Evolutionary conservation across 2,329 filamentous ascomycete genomes (phyloP), one percentile per base, ranked within the genome.

Genomic region (Pyrenophora graminea): DNA sequence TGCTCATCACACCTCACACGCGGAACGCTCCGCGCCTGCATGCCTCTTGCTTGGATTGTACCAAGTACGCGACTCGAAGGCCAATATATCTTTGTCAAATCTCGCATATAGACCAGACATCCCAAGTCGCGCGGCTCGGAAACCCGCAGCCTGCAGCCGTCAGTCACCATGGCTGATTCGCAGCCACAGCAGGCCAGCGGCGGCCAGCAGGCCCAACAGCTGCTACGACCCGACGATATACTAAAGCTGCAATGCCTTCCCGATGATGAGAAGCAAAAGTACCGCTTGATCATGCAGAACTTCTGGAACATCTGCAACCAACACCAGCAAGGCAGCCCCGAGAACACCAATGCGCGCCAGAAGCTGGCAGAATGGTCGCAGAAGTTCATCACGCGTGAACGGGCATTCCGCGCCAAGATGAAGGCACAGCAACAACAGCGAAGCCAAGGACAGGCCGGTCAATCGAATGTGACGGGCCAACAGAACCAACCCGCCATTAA

Each of bases 231-330:
- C 7, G 70, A 72, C 21, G 70, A 73, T 42, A 63, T 73, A 6
- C 61, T 67, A 9, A 71, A 67, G 57, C 65, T 73, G 2, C 59
- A 64, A 33, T 66, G 63, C 40, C 73, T 86, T 25, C 79, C 71
- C 53, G 79, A 82, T 7, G 71, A 79, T 41, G 78, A 82, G 60
- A 85, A 85, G 70, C 69, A 76, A 38, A 78, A 82, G 58, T 84
- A 84, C 62, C 80, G 79, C 50, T 71, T 77, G 41, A 74, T 80
- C 17, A 77, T 86, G 55, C 75, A 77, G 49, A 78, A 75, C 53
- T 75, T 83, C 42, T 86, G 82, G 82, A 76, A 78, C 25, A 68
- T 77, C 27, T 73, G 82, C 43, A 78, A 82, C 52, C 76, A 64
- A 36, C 76, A 77, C 34, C 75, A 80, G 10, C 70, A 73, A 30